Evolutionary conservation across 345 rosid species (phyloP).

Genomic region (Theobroma cacao): DNA sequence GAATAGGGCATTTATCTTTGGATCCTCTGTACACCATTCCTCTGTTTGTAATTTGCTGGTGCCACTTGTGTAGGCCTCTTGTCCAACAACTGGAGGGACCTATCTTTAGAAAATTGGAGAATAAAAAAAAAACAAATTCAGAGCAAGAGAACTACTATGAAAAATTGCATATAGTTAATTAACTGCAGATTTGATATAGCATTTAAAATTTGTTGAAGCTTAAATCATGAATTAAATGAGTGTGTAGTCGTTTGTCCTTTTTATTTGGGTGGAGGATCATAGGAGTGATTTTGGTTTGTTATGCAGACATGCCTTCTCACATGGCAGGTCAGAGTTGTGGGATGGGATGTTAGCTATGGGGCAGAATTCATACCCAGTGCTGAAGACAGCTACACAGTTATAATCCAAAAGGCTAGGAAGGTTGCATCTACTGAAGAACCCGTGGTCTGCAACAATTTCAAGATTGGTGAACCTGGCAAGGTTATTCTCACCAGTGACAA

Average conservation of each 20-base stretch:
- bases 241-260: too few relatives aligned
- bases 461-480: constrained; percentile 65
- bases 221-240: not conserved
- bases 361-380: constrained; percentile 71
- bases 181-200: too few relatives aligned
- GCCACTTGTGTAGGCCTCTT: not conserved
- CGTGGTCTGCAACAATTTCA: constrained; percentile 54
- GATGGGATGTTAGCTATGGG: constrained; percentile 78
- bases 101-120: not conserved
- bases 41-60: not conserved
- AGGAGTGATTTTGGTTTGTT: too few relatives aligned
- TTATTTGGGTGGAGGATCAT: too few relatives aligned
- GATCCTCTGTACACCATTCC: not conserved
- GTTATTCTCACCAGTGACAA: constrained; percentile 71
- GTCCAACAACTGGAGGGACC: not conserved
- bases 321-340: constrained; percentile 82
- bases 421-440: constrained; percentile 53
- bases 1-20: not conserved
- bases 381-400: constrained; percentile 68
- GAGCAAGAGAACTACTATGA: too few relatives aligned
- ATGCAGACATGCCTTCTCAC: constrained; percentile 46
- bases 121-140: not conserved
- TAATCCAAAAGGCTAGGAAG: constrained; percentile 65
- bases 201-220: not conserved
- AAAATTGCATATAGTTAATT: too few relatives aligned